Evolutionary conservation across 2,329 filamentous ascomycete genomes (phyloP).

Genomic region (Phaeosphaeriaceae sp.): DNA sequence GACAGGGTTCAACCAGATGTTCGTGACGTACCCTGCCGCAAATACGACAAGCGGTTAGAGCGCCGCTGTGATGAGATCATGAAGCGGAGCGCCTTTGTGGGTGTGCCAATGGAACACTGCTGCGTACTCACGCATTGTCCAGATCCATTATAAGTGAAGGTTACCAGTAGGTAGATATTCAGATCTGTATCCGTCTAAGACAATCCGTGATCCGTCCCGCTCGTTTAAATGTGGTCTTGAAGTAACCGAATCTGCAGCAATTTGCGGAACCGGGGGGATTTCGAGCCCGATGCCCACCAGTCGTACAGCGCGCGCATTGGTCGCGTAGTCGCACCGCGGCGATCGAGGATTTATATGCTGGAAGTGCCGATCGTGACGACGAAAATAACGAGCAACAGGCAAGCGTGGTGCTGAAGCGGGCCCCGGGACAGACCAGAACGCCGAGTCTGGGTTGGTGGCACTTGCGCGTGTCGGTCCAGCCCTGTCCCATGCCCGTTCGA

Average conservation of each 20-base stretch:
- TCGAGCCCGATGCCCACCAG: neutral
- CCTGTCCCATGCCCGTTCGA: neutral
- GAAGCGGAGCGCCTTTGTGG: neutral
- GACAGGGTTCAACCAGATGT: constrained; percentile 35
- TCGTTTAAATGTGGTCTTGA: neutral
- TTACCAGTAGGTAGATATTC: neutral
- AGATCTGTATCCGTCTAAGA: neutral
- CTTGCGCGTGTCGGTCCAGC: neutral
- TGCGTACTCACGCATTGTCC: too few relatives aligned
- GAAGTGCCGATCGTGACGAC: neutral
- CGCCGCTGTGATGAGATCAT: neutral
- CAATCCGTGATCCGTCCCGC: neutral
- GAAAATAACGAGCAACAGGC: neutral
- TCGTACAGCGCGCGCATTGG: neutral
- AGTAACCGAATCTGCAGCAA: neutral
- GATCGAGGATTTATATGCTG: neutral
- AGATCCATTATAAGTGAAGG: too few relatives aligned
- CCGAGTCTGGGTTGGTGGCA: neutral
- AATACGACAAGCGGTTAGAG: neutral
- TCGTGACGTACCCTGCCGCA: constrained; percentile 23
- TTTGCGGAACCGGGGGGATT: neutral
- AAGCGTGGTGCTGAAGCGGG: neutral
- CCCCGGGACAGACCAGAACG: neutral
- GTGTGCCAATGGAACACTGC: too few relatives aligned
- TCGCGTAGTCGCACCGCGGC: neutral